These are phyloP conservation scores for Trichoderma gamsii DNA, from an alignment of 495 filamentous ascomycete species.

Conservation along the genomic window DNA sequence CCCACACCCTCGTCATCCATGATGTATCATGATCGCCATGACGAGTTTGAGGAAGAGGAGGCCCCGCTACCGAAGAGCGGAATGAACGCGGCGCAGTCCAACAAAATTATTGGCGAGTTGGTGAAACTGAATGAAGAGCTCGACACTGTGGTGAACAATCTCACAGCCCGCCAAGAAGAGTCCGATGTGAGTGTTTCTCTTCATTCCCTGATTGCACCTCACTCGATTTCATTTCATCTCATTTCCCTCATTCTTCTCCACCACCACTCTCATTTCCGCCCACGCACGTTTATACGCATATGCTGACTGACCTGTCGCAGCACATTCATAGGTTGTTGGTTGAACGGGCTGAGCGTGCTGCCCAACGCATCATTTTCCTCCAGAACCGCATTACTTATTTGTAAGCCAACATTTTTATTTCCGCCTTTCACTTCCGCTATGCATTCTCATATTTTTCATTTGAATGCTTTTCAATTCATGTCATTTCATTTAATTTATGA, in stretches of 20 bases:
- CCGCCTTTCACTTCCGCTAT: not conserved
- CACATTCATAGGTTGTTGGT: conserved; percentile 49
- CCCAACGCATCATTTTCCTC: conserved; percentile 45
- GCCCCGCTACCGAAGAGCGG: not conserved
- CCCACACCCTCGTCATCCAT: conserved; percentile 6
- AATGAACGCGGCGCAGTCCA: conserved; percentile 25
- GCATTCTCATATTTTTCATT: not conserved
- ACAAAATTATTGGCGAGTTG: conserved; percentile 34
- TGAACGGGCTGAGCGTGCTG: conserved; percentile 45
- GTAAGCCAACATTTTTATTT: conserved; percentile 26
- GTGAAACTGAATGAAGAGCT: conserved; percentile 37
- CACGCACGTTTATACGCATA: not conserved
- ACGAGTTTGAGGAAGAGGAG: conserved; percentile 3
- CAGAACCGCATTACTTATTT: conserved; percentile 43
- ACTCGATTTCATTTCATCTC: not conserved
- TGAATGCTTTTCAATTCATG: not conserved
- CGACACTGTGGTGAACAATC: conserved; percentile 29
- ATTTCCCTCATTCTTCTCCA: not conserved
- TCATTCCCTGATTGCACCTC: not conserved
- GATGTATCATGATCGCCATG: not conserved
- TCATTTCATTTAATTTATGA: not conserved
- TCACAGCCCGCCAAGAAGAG: conserved; percentile 43
- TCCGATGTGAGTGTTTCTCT: conserved; percentile 36
- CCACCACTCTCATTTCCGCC: not conserved
- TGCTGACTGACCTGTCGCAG: conserved; percentile 25